Base-by-base conservation (phyloP, 2,329 filamentous ascomycete species). In the Acrodontium crateriforme region DNA sequence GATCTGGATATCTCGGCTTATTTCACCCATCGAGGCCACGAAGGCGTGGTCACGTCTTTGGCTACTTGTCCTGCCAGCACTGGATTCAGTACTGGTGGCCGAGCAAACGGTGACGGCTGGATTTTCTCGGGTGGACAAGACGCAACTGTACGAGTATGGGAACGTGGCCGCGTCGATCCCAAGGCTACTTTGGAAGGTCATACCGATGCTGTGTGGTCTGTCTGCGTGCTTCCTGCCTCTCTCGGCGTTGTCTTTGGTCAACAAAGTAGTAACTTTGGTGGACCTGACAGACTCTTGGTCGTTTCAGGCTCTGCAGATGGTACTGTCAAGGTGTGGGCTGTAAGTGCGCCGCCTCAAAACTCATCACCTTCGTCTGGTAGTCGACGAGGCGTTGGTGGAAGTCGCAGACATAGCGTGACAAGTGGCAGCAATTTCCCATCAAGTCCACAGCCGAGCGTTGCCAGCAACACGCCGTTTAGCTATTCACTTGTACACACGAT, bases 91-190 rank as follows among this genome's bases (percentile, higher is more conserved):
- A 91, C 83, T 11, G 82, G 85, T 18, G 84, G 85, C 5, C 74
- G 85, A 37, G 82, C 81, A 6, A 74, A 79, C 44, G 87, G 87
- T 17, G 89, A 95, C 44, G 89, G 89, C 16, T 98, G 89, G 89
- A 85, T 98, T 40, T 98, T 98, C 55, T 95, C 87, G 4, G 89
- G 89, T 35, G 89, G 89, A 3, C 84, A 94, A 52, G 89, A 98
- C 54, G 74, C 81, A 11, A 92, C 83, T 5, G 75, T 98, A 19
- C 74, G 85, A 16, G 84, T 98, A 0, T 98, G 89, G 89, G 87
- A 98, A 55, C 73, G 85, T 27, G 87, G 87, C 16, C 68, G 87
- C 25, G 83, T 98, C 17, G 89, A 95, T 50, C 84, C 89, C 6
- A 95, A 95, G 55, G 84, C 84, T 2, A 93, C 84, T 1, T 64